Conservation (phyloP, 192 early-diverging fungal species). For the Oehlia diaphana region DNA sequence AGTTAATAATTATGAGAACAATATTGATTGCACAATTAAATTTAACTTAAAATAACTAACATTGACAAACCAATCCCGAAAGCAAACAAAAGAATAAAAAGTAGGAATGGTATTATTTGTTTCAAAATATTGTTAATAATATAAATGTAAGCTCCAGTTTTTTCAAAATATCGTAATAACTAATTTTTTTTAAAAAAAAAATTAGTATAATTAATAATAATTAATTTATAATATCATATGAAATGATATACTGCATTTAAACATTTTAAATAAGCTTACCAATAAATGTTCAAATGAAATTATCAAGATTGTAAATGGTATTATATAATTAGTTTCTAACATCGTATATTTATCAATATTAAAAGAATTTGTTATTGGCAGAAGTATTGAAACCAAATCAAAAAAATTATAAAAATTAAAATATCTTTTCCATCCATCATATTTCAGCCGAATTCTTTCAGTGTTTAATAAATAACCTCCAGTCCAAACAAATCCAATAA, state of each 20-base stretch:
- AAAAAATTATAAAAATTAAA: constrained; percentile 2
- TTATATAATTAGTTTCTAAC: no score
- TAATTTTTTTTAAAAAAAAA: no score
- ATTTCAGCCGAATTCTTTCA: not conserved
- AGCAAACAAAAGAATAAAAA: not conserved
- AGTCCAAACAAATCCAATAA: not conserved
- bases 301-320: not conserved
- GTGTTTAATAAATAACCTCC: constrained; percentile 5
- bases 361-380: no score
- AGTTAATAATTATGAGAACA: not conserved
- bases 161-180: not conserved
- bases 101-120: not conserved
- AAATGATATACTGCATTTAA: no score
- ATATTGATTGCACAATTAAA: not conserved
- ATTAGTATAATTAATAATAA: no score
- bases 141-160: constrained; percentile 1
- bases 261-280: not conserved
- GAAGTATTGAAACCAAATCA: not conserved
- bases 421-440: not conserved
- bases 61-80: not conserved
- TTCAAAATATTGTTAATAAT: not conserved
- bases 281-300: not conserved
- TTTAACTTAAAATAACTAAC: not conserved
- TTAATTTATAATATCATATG: no score
- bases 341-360: no score